phyloP scores from a whole-genome alignment of 2,329 filamentous ascomycete species.

The Dichotomopilus funicola region DNA sequence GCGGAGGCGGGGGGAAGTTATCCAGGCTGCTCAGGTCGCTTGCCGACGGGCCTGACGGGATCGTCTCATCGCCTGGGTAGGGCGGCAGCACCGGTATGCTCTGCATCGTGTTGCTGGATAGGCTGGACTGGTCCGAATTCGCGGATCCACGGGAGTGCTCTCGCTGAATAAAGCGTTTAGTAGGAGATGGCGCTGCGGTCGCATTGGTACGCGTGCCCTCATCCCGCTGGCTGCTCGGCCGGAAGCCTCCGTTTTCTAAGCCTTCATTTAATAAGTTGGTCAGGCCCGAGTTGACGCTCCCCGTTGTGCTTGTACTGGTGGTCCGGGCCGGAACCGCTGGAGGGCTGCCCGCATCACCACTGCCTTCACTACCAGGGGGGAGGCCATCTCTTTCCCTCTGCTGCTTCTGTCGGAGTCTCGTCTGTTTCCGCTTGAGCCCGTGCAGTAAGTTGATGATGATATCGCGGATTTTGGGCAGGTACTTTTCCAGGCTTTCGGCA shows the following conservation, averaged over 20 bases:
- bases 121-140: slow-evolving; percentile 56
- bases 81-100: slow-evolving; percentile 68
- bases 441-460: slow-evolving; percentile 98
- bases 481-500: slow-evolving; percentile 86
- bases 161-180: slow-evolving; percentile 41
- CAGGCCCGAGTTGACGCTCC: slow-evolving; percentile 51
- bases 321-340: slow-evolving; percentile 43
- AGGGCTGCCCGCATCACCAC: slow-evolving; percentile 28
- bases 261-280: slow-evolving; percentile 56
- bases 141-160: slow-evolving; percentile 47
- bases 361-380: slow-evolving; percentile 18
- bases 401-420: slow-evolving; percentile 66
- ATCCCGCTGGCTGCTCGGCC: slow-evolving; percentile 33
- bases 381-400: slow-evolving; percentile 47
- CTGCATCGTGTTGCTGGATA: slow-evolving; percentile 71
- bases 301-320: slow-evolving; percentile 53
- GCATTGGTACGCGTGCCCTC: slow-evolving; percentile 23
- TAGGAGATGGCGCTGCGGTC: slow-evolving; percentile 37
- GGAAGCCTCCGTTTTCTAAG: slow-evolving; percentile 43
- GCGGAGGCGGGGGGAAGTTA: slow-evolving; percentile 66
- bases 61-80: slow-evolving; percentile 57
- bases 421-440: slow-evolving; percentile 93
- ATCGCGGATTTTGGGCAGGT: slow-evolving; percentile 87
- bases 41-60: slow-evolving; percentile 38
- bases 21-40: slow-evolving; percentile 51